Evolutionary conservation across 2,329 filamentous ascomycete species (phyloP).

Genomic region (Microthyrium microscopicum): DNA sequence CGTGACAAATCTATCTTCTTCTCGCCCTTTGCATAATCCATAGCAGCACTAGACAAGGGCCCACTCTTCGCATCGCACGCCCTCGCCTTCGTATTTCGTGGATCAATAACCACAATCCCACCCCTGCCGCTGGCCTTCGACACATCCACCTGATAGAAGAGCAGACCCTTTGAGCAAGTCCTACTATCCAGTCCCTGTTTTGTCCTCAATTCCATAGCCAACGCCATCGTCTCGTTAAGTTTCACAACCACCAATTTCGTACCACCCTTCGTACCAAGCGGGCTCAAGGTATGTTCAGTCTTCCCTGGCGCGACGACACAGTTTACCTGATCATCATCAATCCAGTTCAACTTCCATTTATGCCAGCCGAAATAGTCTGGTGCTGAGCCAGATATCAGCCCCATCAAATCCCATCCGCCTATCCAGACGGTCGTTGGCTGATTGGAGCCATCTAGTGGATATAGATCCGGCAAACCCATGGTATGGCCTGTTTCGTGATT

Average conservation of each 20-base stretch:
- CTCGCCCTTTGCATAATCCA: conserved; percentile 1
- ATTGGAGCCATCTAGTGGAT: conserved; percentile 6
- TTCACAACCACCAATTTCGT: conserved; percentile 9
- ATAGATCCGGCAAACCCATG: conserved; percentile 11
- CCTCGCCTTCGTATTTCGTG: conserved; percentile 1
- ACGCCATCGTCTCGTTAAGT: conserved; percentile 6
- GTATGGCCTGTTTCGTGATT: conserved; percentile 12
- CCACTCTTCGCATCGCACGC: conserved; percentile 1
- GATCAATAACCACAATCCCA: conserved; percentile 2
- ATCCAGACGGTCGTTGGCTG: conserved; percentile 5
- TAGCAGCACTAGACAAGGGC: conserved; percentile 1
- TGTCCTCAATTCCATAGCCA: conserved; percentile 10
- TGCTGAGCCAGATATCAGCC: conserved; percentile 9
- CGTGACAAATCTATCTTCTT: neutral
- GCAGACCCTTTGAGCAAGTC: conserved; percentile 9
- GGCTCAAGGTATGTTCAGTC: conserved; percentile 9
- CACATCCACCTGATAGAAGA: conserved; percentile 9
- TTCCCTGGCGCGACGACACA: conserved; percentile 8
- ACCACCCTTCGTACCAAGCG: conserved; percentile 8
- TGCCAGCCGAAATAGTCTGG: conserved; percentile 10
- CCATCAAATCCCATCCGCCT: conserved; percentile 12
- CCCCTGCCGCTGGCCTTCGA: neutral
- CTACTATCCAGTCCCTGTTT: conserved; percentile 2
- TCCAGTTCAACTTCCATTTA: conserved; percentile 12
- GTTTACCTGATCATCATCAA: conserved; percentile 10